These are phyloP conservation scores for Filobasidium floriforme DNA, from an alignment of 768 basidiomycete species.

Conservation along the genomic window DNA sequence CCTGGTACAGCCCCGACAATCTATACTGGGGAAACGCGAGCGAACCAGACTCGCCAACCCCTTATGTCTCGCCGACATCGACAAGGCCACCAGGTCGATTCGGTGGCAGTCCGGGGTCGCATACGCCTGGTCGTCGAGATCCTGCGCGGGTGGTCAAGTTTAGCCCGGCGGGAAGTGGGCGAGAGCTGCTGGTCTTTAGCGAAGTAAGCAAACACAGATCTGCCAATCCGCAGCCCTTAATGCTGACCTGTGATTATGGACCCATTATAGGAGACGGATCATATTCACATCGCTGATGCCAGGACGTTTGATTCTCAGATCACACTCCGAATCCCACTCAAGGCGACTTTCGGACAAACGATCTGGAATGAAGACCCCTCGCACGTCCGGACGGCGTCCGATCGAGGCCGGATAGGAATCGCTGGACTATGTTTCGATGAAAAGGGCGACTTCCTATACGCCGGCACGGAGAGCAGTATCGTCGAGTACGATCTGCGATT, in stretches of 20 bases:
- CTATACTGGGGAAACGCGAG: constrained; percentile 15
- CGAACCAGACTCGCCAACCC: neutral
- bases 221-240: neutral
- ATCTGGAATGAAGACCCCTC: constrained; percentile 1
- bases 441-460: constrained; percentile 60
- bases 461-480: constrained; percentile 58
- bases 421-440: constrained; percentile 72
- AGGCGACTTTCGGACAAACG: constrained; percentile 3
- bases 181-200: constrained; percentile 79
- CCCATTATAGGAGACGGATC: constrained; percentile 60
- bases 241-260: neutral
- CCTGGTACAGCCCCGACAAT: constrained; percentile 25
- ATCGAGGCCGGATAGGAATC: constrained; percentile 45
- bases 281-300: constrained; percentile 78
- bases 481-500: constrained; percentile 65
- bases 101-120: neutral
- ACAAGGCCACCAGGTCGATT: neutral
- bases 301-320: constrained; percentile 61
- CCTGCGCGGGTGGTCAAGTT: constrained; percentile 83
- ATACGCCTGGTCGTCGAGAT: constrained; percentile 50
- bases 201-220: constrained; percentile 54
- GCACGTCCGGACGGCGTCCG: constrained; percentile 26
- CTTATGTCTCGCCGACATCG: neutral
- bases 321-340: constrained; percentile 35
- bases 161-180: constrained; percentile 56